Evolutionary conservation across 2,329 filamentous ascomycete species (phyloP).

Genomic region (Zarea fungicola): DNA sequence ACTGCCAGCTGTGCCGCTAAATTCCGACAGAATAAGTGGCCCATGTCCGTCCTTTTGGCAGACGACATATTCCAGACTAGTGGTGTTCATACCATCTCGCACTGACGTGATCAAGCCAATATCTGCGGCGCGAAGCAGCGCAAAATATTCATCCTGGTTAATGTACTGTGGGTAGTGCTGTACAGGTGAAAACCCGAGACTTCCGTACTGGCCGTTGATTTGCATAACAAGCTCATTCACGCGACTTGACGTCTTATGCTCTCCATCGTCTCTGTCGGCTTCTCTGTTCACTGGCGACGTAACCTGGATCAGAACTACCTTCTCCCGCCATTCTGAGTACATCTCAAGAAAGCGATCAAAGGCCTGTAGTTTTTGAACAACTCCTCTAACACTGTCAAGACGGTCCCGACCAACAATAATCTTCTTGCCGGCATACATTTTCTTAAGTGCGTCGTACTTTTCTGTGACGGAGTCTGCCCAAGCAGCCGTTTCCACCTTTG

Average conservation of each 20-base stretch:
- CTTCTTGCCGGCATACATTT: constrained; percentile 82
- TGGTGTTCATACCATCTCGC: constrained; percentile 96
- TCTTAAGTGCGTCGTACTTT: constrained; percentile 66
- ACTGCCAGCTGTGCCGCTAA: constrained; percentile 87
- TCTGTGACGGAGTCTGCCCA: constrained; percentile 66
- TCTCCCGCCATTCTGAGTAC: constrained; percentile 87
- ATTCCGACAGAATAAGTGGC: constrained; percentile 90
- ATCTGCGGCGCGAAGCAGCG: constrained; percentile 82
- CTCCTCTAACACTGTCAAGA: constrained; percentile 87
- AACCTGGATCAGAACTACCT: constrained; percentile 91
- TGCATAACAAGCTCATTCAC: constrained; percentile 86
- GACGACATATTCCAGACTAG: constrained; percentile 88
- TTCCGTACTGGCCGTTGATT: constrained; percentile 89
- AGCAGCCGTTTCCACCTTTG: constrained; percentile 67
- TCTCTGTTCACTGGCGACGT: constrained; percentile 81
- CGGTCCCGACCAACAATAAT: constrained; percentile 92
- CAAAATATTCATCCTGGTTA: constrained; percentile 86
- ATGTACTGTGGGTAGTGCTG: constrained; percentile 95
- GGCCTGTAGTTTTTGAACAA: constrained; percentile 91
- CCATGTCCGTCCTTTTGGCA: constrained; percentile 84
- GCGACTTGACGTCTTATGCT: constrained; percentile 78
- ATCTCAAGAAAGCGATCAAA: constrained; percentile 88
- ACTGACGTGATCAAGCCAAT: constrained; percentile 94
- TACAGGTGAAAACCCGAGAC: constrained; percentile 81
- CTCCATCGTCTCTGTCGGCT: constrained; percentile 69